Evolutionary conservation across 768 basidiomycete genomes (phyloP), one percentile per base, ranked within the genome.

Genomic region (Rhizopogon rudus): DNA sequence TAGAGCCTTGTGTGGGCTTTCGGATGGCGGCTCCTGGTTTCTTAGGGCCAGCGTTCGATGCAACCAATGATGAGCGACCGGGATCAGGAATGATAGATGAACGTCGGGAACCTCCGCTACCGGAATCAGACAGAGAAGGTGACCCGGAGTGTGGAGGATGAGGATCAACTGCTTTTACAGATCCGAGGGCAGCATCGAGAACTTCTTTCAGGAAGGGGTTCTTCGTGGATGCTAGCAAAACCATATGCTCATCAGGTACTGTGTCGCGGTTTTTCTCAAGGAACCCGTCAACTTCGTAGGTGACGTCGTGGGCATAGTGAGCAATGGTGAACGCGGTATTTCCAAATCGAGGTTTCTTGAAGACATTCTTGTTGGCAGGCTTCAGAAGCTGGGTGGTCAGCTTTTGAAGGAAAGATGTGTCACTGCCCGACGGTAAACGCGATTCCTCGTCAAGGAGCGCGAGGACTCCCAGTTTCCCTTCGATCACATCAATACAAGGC

Each of bases 281-380:
- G 74, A 99, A 99, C 17, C 97, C 95, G 60, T 98, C 97, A 6
- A 90, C 92, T 66, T 98, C 97, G 72, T 99, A 99, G 2, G 95
- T 98, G 53, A 99, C 97, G 68, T 99, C 97, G 65, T 93, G 77
- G 5, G 97, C 97, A 70, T 99, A 99, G 67, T 99, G 97, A 8
- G 95, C 91, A 62, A 99, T 93, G 1, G 96, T 98, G 72, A 99
- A 99, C 0, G 95, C 88, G 39, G 93, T 88, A 67, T 93, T 96
- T 44, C 95, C 95, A 69, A 99, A 99, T n/a, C 97, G 83, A 35
- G 97, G 96, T 73, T 98, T 99, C 76, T 98, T 98, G 84, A 88
- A 99, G 6, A 98, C 85, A 14, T 78, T 78, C 67, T 89, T 91
- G 74, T 89, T 88, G 59, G 88, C 86, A 6, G 92, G 86, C 66